Conservation (phyloP, 1,139 yeast genomes). For the Pichia sp. region DNA sequence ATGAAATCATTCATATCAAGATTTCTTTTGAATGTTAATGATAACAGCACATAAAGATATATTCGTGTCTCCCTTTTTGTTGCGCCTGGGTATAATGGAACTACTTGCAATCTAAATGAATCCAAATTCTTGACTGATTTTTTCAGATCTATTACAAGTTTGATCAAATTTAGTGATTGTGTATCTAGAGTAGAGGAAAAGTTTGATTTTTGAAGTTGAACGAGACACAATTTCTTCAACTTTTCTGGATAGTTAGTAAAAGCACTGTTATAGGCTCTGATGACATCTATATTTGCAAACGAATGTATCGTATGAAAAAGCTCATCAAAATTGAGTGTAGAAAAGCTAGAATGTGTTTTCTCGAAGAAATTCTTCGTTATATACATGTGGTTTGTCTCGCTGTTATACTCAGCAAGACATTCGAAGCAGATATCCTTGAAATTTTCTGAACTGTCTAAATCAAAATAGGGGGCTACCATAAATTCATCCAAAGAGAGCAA, state of each 20-base stretch:
- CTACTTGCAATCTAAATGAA: neutral
- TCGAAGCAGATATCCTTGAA: neutral
- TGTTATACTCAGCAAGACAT: neutral
- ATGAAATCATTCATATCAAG: conserved; percentile 11
- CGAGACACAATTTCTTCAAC: neutral
- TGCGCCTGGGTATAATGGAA: conserved; percentile 15
- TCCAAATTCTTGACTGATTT: neutral
- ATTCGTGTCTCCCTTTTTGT: conserved; percentile 3
- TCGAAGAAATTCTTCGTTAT: neutral
- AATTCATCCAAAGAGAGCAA: conserved; percentile 1
- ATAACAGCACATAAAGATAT: neutral
- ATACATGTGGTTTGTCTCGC: neutral
- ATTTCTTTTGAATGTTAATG: neutral
- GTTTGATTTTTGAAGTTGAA: neutral
- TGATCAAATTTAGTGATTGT: neutral
- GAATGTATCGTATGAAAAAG: neutral
- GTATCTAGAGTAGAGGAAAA: neutral
- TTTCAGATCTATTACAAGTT: neutral
- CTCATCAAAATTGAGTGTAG: neutral
- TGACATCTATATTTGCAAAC: neutral
- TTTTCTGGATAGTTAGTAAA: neutral
- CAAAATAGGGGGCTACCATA: neutral
- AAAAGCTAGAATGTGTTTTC: neutral
- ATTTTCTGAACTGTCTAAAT: neutral
- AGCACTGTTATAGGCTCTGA: neutral